Conservation (phyloP, 768 basidiomycete species). For the Pisolithus albus region DNA sequence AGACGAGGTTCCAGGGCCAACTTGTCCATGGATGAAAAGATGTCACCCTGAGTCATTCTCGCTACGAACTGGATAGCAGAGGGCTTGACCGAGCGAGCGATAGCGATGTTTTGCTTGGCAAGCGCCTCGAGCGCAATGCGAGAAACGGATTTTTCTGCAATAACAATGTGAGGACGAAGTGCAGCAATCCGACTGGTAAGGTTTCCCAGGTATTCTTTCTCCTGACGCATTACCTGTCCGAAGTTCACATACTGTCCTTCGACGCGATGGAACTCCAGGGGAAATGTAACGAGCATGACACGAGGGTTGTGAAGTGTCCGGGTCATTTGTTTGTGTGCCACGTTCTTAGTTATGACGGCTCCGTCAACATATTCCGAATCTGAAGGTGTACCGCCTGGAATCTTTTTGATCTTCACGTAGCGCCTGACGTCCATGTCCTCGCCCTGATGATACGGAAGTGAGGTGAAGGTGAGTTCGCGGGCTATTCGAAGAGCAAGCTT, state of each 20-base stretch:
- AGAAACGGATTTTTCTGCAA: conserved; percentile 89
- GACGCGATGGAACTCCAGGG: conserved; percentile 86
- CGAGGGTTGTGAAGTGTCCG: conserved; percentile 77
- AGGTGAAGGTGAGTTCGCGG: conserved; percentile 74
- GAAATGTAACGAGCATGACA: conserved; percentile 94
- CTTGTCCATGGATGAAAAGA: conserved; percentile 94
- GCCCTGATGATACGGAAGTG: conserved; percentile 64
- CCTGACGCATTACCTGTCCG: conserved; percentile 84
- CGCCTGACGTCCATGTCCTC: conserved; percentile 92
- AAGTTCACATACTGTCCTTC: conserved; percentile 93
- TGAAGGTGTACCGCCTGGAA: conserved; percentile 85
- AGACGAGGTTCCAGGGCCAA: conserved; percentile 83
- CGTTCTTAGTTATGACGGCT: conserved; percentile 95
- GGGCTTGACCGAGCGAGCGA: conserved; percentile 83
- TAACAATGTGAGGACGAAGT: conserved; percentile 82
- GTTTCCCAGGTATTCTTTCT: conserved; percentile 87
- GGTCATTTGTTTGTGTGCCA: conserved; percentile 94
- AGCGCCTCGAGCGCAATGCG: conserved; percentile 85
- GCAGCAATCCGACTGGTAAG: conserved; percentile 87
- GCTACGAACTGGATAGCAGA: conserved; percentile 83
- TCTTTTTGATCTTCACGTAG: conserved; percentile 98
- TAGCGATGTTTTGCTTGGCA: conserved; percentile 77
- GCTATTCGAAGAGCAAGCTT: conserved; percentile 81
- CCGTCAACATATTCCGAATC: conserved; percentile 98
- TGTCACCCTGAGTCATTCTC: conserved; percentile 91